These are phyloP conservation scores for Geotrichum phurueaensis DNA, from an alignment of 1,139 yeast genomes.

Conservation along the genomic window DNA sequence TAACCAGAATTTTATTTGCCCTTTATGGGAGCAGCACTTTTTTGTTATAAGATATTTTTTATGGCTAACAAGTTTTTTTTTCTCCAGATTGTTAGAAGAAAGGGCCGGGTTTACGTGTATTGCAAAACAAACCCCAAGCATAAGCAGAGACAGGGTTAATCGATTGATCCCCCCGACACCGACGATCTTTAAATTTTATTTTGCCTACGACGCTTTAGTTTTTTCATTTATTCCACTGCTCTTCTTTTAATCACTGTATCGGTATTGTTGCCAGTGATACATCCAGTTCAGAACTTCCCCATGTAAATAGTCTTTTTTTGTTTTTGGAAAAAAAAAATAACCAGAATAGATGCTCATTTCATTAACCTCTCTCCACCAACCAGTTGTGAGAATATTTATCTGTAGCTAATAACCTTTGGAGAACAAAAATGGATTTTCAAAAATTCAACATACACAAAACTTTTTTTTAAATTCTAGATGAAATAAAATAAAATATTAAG, in stretches of 20 bases:
- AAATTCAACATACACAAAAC: not conserved
- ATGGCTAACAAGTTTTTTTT: not conserved
- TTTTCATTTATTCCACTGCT: not conserved
- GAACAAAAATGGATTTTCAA: not conserved
- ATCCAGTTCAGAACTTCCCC: not conserved
- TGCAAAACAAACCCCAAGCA: conserved; percentile 92
- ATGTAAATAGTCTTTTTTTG: not conserved
- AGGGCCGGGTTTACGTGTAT: conserved; percentile 87
- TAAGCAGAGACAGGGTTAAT: conserved; percentile 90
- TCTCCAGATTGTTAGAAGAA: conserved; percentile 68
- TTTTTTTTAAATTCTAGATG: not conserved
- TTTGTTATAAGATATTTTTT: not conserved
- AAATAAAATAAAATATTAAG: not conserved
- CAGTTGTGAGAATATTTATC: not conserved
- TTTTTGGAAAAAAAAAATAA: not conserved
- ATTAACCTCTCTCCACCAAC: too few species aligned
- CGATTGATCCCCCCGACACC: not conserved
- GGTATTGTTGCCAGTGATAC: not conserved
- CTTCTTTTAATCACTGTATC: not conserved
- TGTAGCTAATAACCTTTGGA: not conserved
- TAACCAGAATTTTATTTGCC: conserved; percentile 6
- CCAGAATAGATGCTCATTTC: too few species aligned
- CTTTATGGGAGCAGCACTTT: not conserved
- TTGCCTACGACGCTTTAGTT: not conserved
- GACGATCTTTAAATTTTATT: not conserved